Evolutionary conservation across 768 basidiomycete species (phyloP), one percentile per base, ranked within the genome.

Genomic region (Leccinum longicurvipes): DNA sequence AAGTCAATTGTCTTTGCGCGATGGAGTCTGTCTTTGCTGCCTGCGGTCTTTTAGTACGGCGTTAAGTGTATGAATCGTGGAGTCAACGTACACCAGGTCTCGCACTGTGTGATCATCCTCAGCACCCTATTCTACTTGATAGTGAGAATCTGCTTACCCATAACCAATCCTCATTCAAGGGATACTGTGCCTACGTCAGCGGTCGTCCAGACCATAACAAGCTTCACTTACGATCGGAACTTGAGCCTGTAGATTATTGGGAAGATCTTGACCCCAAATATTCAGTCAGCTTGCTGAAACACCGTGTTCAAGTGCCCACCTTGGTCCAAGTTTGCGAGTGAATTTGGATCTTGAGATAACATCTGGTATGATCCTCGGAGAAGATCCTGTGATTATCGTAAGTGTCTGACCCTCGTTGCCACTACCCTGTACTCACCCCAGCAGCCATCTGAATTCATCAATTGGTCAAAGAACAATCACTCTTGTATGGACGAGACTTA

Each of bases 261-360:
- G 97, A 47, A 99, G 77, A 76, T 99, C 97, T 92, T 58, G 36
- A 50, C 19, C 47, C 15, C 44, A 31, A 15, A 48, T 27, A 28
- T 51, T 5, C 10, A 45, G 27, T 54, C 23, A 41, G 24, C 14
- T 19, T 4, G 27, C 31, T 50, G 42, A 14, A 34, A 36, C 3
- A 15, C 10, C 7, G 53, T 23, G 34, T 23, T 17, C 7, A 11
- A 39, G 29, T 29, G 42, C 67, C 15, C 54, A 87, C 89, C 91
- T 84, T 98, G 96, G 67, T 98, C 95, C 23, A 98, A 78, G 66
- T 98, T 98, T 36, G 96, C 89, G 2, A 98, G 76, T 6, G 95
- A 98, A 66, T 89, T 84, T 0, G 95, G 97, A 68, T 99, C 97
- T 14, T 91, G 89, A 4, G 97, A 98, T 9, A 99, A 78, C 49